Base-by-base conservation (phyloP, 495 filamentous ascomycete genomes). In the Achaetomiella virescens region DNA sequence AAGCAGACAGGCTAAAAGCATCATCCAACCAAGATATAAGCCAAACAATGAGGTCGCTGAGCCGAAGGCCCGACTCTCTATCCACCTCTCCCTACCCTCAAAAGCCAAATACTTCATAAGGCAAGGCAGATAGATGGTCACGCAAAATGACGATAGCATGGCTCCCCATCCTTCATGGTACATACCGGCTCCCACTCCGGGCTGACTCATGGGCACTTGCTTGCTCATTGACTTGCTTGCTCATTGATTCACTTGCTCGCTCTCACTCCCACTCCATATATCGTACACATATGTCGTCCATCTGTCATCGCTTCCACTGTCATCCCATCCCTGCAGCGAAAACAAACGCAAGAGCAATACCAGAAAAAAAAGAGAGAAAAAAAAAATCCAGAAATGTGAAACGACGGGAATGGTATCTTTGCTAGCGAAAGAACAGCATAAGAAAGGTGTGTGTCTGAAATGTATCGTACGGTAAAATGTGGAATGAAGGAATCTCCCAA, bases 351-450 rank as follows among this genome's bases (percentile, higher is more conserved):
- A 18, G 14, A 47, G 27, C 25, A 8, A 47, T 27, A 27, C 20
- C 7, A 12, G 2, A 25, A 31, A 12, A 31, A 27, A 47, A 10
- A 27, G n/a, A 3, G 11, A 6, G 2, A 22, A 50, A 50, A 38
- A 22, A 22, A 10, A 35, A 38, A 14, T 14, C 31, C 1, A 31
- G 3, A 27, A 17, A 24, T 21, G 10, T 29, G 5, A 50, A 37
- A 24, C 33, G 31, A 50, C 25, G 22, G 35, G 14, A 38, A 25
- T 42, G 37, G 48, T 52, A 42, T 52, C 48, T 41, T 42, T 42
- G 44, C 29, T 17, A 50, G 12, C 8, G 24, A 55, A 56, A 48
- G 52, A 51, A 47, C 31, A 46, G 38, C 31, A 40, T 29, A 46
- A 45, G 27, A 17, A 50, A 33, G 6, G 40, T 27, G 17, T 43